Evolutionary conservation across 202 grass and related monocot species (phyloP), one percentile per base, ranked within the genome.

Genomic region (Musa balbisiana): DNA sequence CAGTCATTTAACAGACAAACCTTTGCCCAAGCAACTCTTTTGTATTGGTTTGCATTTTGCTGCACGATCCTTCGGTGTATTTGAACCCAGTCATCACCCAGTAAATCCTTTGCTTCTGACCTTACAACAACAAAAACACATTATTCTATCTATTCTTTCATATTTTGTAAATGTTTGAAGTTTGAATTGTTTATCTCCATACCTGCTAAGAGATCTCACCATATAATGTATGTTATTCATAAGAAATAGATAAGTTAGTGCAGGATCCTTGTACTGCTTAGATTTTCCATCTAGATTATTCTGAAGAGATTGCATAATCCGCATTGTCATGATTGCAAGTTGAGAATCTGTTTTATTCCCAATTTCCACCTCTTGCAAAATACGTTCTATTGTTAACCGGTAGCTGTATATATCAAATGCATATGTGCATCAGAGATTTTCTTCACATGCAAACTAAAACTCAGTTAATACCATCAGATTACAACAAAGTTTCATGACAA

Each of bases 201-300:
- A 98, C 95, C 91, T 89, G 67, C 81, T 72, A 71, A 98, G 71
- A 80, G 78, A 94, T 73, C 71, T 81, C 71, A 98, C 87, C 76
- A 92, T 90, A 78, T 92, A 86, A 53, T 92, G 91, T 60, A 98
- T 80, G 72, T 92, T 98, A 74, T 98, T 98, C 89, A 91, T 91
- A 79, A 98, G 83, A 88, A 98, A 98, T 76, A 98, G 75, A 71
- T 80, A 83, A 62, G 75, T 77, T 87, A 94, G 82, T 68, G 89
- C 85, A 81, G 83, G 79, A 79, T 98, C 91, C 81, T 88, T 92
- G 55, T 98, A 98, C 80, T 82, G 87, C 50, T 92, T 94, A 55
- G 83, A 94, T 89, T 93, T 98, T 55, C 52, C 64, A 72, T 94
- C 82, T 76, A 98, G 80, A 69, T 92, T 98, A 84, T 77, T 92